Base-by-base conservation (phyloP, 306 rosid genomes). In the Adenanthera pavonina region DNA sequence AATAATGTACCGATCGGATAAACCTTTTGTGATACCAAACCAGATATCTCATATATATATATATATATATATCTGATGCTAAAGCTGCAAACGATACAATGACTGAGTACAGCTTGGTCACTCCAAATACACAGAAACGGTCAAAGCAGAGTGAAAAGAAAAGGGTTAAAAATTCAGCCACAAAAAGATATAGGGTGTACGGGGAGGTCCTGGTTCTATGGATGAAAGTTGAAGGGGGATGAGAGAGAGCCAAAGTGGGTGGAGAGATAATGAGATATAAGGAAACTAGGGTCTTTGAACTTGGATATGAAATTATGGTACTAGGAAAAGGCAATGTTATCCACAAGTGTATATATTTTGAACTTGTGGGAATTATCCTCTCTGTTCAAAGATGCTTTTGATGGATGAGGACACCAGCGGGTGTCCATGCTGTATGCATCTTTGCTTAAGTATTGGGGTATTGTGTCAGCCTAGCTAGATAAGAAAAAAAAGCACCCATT, bases 331-430 rank as follows among this genome's bases (percentile, higher is more conserved):
- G 25, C 20, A 44, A 89, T 85, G 87, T 85, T 89, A 87, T 87
- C 91, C 80, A 69, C 12, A 74, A 69, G 44, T 54, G 46, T 44
- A 44, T 56, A 43, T 25, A 25, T 25, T 25, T 44, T 64, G 59
- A 40, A 78, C 52, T 52, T 49, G 13, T 3, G 48, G 72, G 61
- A 52, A 80, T 72, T 74, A 78, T 80, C 8, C 19, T 12, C 64
- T 57, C 1, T 20, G 53, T 83, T 76, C 78, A 73, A 73, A 89
- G 84, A 76, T 87, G 84, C 87, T 79, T 86, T 85, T 83, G 77
- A 78, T 79, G 70, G 81, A 80, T 67, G 1, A 54, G 72, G 84
- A 82, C 85, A 79, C 51, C 48, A 47, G 17, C 9, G 13, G 53
- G 40, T 35, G 66, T 74, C 81, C 54, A 74, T 56, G 47, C 69